Conservation (phyloP, 2,329 filamentous ascomycete species). For the Apiospora hydei region DNA sequence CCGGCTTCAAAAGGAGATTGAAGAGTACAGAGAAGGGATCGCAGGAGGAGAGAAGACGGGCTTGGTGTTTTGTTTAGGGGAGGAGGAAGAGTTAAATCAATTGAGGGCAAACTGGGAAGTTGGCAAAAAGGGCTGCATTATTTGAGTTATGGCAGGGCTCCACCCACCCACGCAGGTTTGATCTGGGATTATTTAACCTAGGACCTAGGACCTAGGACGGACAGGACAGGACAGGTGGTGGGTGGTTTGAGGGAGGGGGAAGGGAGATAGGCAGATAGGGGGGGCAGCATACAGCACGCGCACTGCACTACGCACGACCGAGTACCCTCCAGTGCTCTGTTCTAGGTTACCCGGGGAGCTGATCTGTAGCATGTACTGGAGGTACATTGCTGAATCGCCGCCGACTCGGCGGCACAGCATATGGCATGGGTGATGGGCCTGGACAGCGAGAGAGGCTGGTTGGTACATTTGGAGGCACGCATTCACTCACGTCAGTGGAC, state of each 20-base stretch:
- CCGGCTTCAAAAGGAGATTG: slow-evolving; percentile 11
- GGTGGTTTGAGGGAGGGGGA: not conserved
- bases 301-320: not conserved
- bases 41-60: slow-evolving; percentile 2
- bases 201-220: not conserved
- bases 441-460: not conserved
- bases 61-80: slow-evolving; percentile 15
- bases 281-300: not conserved
- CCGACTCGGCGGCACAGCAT: not conserved
- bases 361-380: not conserved
- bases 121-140: slow-evolving; percentile 21
- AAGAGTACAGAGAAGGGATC: slow-evolving; percentile 11
- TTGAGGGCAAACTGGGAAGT: slow-evolving; percentile 16
- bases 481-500: not conserved
- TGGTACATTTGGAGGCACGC: not conserved
- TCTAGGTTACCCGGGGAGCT: not conserved
- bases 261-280: slow-evolving; percentile 1
- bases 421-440: too few species aligned
- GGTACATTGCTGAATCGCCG: not conserved
- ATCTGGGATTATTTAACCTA: slow-evolving; percentile 17
- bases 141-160: slow-evolving; percentile 22
- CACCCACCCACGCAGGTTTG: slow-evolving; percentile 13
- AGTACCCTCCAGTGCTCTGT: not conserved
- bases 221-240: slow-evolving; percentile 14
- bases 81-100: slow-evolving; percentile 17